phyloP scores from a whole-genome alignment of 2,329 filamentous ascomycete genomes.

The Aspergillus uvarum region DNA sequence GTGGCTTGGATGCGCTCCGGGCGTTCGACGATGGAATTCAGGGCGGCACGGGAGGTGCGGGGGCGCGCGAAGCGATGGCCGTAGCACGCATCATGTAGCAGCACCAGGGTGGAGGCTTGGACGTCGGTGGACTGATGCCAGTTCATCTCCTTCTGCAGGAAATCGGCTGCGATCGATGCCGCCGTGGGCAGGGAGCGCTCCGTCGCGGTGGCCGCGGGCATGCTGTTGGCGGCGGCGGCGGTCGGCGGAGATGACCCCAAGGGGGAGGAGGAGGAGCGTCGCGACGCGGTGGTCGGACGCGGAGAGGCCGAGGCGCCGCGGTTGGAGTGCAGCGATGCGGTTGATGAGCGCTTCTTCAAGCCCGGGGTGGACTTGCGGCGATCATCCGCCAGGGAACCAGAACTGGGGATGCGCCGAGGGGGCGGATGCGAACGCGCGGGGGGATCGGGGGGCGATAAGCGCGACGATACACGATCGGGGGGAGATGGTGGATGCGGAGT shows the following conservation, averaged over 20 bases:
- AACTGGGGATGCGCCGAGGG: slow-evolving; percentile 35
- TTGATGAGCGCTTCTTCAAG: slow-evolving; percentile 42
- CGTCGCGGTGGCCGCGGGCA: slow-evolving; percentile 22
- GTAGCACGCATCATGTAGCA: slow-evolving; percentile 92
- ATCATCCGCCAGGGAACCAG: slow-evolving; percentile 39
- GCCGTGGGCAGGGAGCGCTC: slow-evolving; percentile 45
- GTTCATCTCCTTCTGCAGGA: slow-evolving; percentile 69
- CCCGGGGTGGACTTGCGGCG: slow-evolving; percentile 34
- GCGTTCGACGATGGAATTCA: slow-evolving; percentile 85
- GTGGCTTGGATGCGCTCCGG: slow-evolving; percentile 87
- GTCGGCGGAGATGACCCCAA: slow-evolving; percentile 27
- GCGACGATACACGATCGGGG: slow-evolving; percentile 21
- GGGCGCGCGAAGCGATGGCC: slow-evolving; percentile 88
- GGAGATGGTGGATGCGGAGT: slow-evolving; percentile 30
- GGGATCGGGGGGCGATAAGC: slow-evolving; percentile 27
- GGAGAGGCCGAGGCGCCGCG: slow-evolving; percentile 30
- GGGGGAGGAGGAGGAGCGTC: slow-evolving; percentile 35
- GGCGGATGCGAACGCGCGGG: slow-evolving; percentile 23
- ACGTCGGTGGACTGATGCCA: slow-evolving; percentile 54
- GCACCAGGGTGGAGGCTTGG: slow-evolving; percentile 67
- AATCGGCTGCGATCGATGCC: slow-evolving; percentile 61
- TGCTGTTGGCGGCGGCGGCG: slow-evolving; percentile 22
- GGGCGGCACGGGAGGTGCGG: slow-evolving; percentile 67
- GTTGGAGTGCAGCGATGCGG: slow-evolving; percentile 39
- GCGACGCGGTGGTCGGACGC: slow-evolving; percentile 32